A percentile compares a stretch with the other conserved stretches of the same genome.
Evolutionary conservation across 768 basidiomycete genomes (phyloP).

Genomic region (Trametes villosa): DNA sequence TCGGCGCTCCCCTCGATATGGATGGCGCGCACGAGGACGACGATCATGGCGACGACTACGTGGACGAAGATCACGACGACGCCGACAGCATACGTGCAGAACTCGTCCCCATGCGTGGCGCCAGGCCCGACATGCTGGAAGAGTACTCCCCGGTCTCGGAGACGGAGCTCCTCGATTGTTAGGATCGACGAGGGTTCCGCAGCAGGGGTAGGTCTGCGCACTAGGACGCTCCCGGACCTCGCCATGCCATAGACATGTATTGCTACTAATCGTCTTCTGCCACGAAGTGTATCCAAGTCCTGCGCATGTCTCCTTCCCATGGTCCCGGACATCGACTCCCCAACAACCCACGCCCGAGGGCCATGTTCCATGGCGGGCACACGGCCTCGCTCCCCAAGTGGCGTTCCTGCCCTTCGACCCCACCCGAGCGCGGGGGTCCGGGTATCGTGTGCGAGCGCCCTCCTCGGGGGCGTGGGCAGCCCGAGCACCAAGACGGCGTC

Average conservation of each 20-base stretch:
- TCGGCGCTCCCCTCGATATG: constrained; percentile 10
- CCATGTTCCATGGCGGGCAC: neutral
- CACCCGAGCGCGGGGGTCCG: constrained; percentile 6
- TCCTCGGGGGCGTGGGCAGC: neutral
- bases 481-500: neutral
- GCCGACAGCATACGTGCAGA: neutral
- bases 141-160: constrained; percentile 1
- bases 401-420: neutral
- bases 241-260: neutral
- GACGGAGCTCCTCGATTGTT: neutral
- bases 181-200: neutral
- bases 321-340: neutral
- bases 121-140: neutral
- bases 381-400: neutral
- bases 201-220: neutral
- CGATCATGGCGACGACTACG: neutral
- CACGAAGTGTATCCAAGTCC: too few species aligned
- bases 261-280: neutral
- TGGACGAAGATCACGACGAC: neutral
- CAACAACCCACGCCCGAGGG: too few species aligned
- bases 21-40: neutral
- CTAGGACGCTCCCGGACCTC: neutral
- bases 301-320: too few species aligned
- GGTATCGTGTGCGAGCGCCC: constrained; percentile 14
- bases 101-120: neutral